Percentiles rank a stretch among this genome's conserved stretches.
Conservation (phyloP, 164 flowering plant species). For the Liquidambar formosana region DNA sequence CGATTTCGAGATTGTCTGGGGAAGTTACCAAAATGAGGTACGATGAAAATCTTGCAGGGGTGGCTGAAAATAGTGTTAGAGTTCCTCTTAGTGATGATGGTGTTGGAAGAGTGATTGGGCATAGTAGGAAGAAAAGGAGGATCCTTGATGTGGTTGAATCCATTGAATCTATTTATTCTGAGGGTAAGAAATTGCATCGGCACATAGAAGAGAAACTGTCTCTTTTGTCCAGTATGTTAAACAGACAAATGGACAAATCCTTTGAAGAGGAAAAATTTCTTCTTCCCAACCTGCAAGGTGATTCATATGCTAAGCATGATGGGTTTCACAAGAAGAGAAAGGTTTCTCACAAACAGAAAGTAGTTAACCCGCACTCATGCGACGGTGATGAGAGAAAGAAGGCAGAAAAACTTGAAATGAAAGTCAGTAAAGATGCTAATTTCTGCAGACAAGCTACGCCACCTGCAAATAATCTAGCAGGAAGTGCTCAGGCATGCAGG, state of each 20-base stretch:
- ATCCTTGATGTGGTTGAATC: constrained; percentile 44
- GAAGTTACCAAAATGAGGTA: constrained; percentile 26
- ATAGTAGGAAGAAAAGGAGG: constrained; percentile 43
- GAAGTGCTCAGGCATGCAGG: constrained; percentile 4
- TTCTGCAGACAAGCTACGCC: constrained; percentile 5
- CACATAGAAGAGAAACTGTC: constrained; percentile 44
- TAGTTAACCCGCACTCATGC: constrained; percentile 11
- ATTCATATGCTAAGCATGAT: constrained; percentile 13
- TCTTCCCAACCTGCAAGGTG: constrained; percentile 10
- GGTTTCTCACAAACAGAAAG: constrained; percentile 21
- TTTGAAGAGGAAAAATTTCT: constrained; percentile 20
- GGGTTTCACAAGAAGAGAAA: constrained; percentile 38
- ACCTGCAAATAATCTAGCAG: constrained; percentile 11
- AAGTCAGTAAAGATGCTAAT: constrained; percentile 17
- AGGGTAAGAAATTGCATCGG: constrained; percentile 39
- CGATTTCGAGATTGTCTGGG: constrained; percentile 33
- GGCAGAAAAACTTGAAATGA: constrained; percentile 9
- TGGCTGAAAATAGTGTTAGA: constrained; percentile 40
- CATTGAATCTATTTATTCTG: constrained; percentile 31
- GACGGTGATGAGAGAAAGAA: constrained; percentile 13
- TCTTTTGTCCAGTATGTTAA: constrained; percentile 30
- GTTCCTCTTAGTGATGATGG: constrained; percentile 20
- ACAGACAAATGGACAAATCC: constrained; percentile 7
- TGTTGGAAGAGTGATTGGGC: constrained; percentile 18
- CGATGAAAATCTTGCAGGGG: constrained; percentile 33